Conservation (phyloP, 164 flowering plant genomes). For the Nymphaea colorata region DNA sequence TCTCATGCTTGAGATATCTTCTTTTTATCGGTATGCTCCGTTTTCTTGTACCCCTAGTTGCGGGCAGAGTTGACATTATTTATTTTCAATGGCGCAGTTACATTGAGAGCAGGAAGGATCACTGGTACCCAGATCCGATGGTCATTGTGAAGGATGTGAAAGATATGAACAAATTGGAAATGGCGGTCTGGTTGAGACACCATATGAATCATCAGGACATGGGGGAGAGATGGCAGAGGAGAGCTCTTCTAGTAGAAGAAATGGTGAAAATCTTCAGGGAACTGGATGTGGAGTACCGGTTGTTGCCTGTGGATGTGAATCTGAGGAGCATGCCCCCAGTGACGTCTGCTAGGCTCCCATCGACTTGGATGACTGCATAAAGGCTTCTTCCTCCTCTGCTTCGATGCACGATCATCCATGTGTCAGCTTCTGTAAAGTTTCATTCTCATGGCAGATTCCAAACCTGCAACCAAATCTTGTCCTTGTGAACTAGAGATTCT, state of each 20-base stretch:
- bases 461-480: too few relatives aligned
- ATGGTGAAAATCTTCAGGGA: slow-evolving; percentile 36
- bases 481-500: too few relatives aligned
- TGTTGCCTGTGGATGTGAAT: slow-evolving; percentile 49
- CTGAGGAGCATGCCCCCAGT: slow-evolving; percentile 28
- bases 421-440: too few relatives aligned
- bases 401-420: too few relatives aligned
- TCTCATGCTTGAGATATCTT: too few relatives aligned
- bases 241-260: slow-evolving; percentile 40
- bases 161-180: slow-evolving; percentile 40
- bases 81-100: slow-evolving; percentile 18
- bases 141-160: slow-evolving; percentile 35
- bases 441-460: too few relatives aligned
- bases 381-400: too few relatives aligned
- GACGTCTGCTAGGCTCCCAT: slow-evolving; percentile 24
- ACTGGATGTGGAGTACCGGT: slow-evolving; percentile 41
- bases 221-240: slow-evolving; percentile 39
- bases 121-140: slow-evolving; percentile 38
- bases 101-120: slow-evolving; percentile 32
- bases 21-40: too few relatives aligned
- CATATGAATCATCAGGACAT: slow-evolving; percentile 43
- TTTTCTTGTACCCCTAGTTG: too few relatives aligned
- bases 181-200: slow-evolving; percentile 34
- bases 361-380: slow-evolving; percentile 18
- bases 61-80: too few relatives aligned